These are phyloP conservation scores for Fragosphaeria purpurea DNA, from an alignment of 2,329 filamentous ascomycete species.

Conservation along the genomic window DNA sequence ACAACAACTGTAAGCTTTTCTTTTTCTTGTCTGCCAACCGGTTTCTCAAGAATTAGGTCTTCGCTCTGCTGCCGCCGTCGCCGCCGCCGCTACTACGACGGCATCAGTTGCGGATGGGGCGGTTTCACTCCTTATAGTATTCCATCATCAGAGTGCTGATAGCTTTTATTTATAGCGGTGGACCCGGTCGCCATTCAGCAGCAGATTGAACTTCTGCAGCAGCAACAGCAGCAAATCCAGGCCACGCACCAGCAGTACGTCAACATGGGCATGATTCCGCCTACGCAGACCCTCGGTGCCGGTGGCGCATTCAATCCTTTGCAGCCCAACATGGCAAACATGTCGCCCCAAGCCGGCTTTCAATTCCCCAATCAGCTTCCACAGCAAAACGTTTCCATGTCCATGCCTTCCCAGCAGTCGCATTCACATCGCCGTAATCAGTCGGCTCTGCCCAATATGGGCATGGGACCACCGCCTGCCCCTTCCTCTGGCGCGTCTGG, in stretches of 20 bases:
- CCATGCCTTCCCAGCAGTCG: constrained; percentile 60
- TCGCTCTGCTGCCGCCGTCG: too few relatives aligned
- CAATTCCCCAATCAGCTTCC: constrained; percentile 76
- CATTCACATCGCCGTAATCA: constrained; percentile 93
- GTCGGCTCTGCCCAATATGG: constrained; percentile 87
- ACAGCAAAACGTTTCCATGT: constrained; percentile 65
- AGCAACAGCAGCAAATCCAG: constrained; percentile 96
- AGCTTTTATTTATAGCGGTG: constrained; percentile 45
- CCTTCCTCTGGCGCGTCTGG: constrained; percentile 86
- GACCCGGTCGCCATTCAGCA: constrained; percentile 96
- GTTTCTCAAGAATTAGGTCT: too few relatives aligned
- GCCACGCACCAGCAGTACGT: constrained; percentile 95
- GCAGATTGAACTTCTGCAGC: constrained; percentile 93
- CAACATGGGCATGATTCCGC: constrained; percentile 90
- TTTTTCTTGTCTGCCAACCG: not conserved
- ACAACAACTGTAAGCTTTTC: constrained; percentile 43
- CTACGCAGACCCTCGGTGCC: constrained; percentile 64
- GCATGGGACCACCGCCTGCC: constrained; percentile 78
- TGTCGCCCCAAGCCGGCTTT: constrained; percentile 72
- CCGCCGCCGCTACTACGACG: too few relatives aligned
- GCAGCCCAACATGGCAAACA: constrained; percentile 68
- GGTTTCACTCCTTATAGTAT: too few relatives aligned
- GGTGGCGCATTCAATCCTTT: constrained; percentile 65
- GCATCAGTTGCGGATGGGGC: too few relatives aligned
- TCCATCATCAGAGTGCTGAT: too few relatives aligned